Percentiles rank a stretch among this genome's conserved stretches.
phyloP scores from a whole-genome alignment of 495 filamentous ascomycete genomes.

The Annulohypoxylon maeteangense region DNA sequence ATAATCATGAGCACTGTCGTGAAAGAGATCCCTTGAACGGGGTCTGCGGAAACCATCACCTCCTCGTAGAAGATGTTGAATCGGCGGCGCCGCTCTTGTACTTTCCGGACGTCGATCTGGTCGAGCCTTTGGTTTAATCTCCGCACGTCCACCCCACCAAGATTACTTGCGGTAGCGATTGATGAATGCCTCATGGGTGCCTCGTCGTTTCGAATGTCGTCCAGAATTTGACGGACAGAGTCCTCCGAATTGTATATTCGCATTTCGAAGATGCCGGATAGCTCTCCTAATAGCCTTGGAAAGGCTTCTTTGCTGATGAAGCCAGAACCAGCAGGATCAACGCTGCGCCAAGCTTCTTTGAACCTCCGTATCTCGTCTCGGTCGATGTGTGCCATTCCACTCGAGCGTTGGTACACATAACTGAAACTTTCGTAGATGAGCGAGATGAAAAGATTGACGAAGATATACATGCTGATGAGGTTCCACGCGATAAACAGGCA shows the following conservation, averaged over 20 bases:
- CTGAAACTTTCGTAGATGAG: slow-evolving; percentile 99
- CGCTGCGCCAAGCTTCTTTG: slow-evolving; percentile 97
- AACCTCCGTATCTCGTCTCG: slow-evolving; percentile 94
- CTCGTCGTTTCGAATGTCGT: slow-evolving; percentile 74
- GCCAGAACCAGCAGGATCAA: slow-evolving; percentile 89
- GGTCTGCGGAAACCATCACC: slow-evolving; percentile 91
- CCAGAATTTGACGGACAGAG: slow-evolving; percentile 82
- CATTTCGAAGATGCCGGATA: slow-evolving; percentile 96
- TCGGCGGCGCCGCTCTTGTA: slow-evolving; percentile 75
- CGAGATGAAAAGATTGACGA: slow-evolving; percentile 97
- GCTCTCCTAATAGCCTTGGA: slow-evolving; percentile 86
- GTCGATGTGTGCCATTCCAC: slow-evolving; percentile 82
- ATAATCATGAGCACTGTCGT: slow-evolving; percentile 95
- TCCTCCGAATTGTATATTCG: slow-evolving; percentile 94
- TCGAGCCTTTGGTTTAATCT: slow-evolving; percentile 79
- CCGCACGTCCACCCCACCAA: slow-evolving; percentile 78
- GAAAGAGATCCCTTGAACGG: slow-evolving; percentile 88
- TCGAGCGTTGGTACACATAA: slow-evolving; percentile 97
- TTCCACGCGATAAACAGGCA: slow-evolving; percentile 96
- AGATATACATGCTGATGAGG: slow-evolving; percentile 99
- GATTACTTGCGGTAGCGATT: slow-evolving; percentile 56
- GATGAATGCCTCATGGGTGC: slow-evolving; percentile 64
- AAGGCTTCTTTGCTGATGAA: slow-evolving; percentile 94
- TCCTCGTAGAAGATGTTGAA: slow-evolving; percentile 97
- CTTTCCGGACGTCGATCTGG: slow-evolving; percentile 76